A percentile compares a stretch with the other conserved stretches of the same genome.
Evolutionary conservation across 2,329 filamentous ascomycete species (phyloP).

Genomic region (Rhytidhysteron rufulum): DNA sequence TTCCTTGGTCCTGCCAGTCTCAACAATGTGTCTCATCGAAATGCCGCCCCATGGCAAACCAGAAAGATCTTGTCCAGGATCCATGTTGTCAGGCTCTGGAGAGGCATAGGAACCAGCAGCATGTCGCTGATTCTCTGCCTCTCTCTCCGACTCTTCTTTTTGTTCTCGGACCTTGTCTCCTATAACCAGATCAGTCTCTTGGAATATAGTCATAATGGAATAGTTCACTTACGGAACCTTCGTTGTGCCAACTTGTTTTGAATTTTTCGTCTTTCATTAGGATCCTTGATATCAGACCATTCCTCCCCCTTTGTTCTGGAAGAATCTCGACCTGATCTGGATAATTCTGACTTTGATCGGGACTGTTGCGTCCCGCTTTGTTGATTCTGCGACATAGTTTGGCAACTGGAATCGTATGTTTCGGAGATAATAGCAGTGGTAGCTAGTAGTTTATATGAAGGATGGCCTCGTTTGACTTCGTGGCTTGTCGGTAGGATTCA

Average conservation of each 20-base stretch:
- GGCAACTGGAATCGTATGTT: not conserved
- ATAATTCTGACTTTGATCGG: slow-evolving; percentile 12
- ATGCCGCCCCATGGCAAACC: slow-evolving; percentile 71
- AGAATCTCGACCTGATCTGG: slow-evolving; percentile 13
- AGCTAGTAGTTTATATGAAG: too few species aligned
- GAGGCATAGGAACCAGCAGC: slow-evolving; percentile 63
- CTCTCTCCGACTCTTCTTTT: slow-evolving; percentile 62
- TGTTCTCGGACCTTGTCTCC: slow-evolving; percentile 68
- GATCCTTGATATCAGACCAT: slow-evolving; percentile 67
- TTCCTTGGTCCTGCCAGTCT: slow-evolving; percentile 43
- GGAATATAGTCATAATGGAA: not conserved
- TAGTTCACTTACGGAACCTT: slow-evolving; percentile 62
- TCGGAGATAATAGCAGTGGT: too few species aligned
- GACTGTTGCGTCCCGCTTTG: slow-evolving; percentile 13
- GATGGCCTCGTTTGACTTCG: too few species aligned
- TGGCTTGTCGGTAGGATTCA: not conserved
- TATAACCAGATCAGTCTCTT: slow-evolving; percentile 27
- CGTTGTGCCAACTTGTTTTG: slow-evolving; percentile 74
- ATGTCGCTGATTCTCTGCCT: slow-evolving; percentile 59
- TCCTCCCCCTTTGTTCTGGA: slow-evolving; percentile 46
- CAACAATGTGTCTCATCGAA: slow-evolving; percentile 54
- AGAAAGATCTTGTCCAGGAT: slow-evolving; percentile 52
- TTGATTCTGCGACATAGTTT: slow-evolving; percentile 21
- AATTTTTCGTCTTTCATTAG: slow-evolving; percentile 67
- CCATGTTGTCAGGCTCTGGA: slow-evolving; percentile 55